A percentile compares a stretch with the other conserved stretches of the same genome.
phyloP scores from a whole-genome alignment of 2,329 filamentous ascomycete species.

The Epichloe brachyelytri region DNA sequence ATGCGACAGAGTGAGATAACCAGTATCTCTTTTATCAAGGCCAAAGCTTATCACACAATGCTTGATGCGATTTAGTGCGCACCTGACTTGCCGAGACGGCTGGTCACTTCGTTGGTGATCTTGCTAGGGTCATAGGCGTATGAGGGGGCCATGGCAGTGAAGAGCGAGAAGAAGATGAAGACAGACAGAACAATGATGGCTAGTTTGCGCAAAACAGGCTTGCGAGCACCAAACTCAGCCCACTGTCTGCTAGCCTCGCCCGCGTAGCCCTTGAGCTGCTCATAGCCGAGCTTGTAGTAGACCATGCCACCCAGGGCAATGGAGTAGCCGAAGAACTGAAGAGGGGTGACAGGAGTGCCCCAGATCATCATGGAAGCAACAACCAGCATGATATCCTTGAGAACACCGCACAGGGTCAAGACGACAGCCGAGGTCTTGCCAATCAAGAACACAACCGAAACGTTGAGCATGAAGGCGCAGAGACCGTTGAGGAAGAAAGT shows the following conservation, averaged over 20 bases:
- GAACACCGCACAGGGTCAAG: slow-evolving; percentile 74
- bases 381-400: slow-evolving; percentile 80
- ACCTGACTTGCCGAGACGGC: slow-evolving; percentile 31
- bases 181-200: slow-evolving; percentile 53
- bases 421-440: slow-evolving; percentile 79
- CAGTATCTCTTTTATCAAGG: background rate
- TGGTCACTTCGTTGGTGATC: slow-evolving; percentile 34
- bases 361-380: slow-evolving; percentile 70
- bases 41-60: background rate
- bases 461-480: slow-evolving; percentile 70
- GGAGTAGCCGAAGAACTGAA: slow-evolving; percentile 75
- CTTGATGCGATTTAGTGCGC: slow-evolving; percentile 5
- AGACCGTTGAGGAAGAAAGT: slow-evolving; percentile 65
- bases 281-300: slow-evolving; percentile 76
- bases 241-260: slow-evolving; percentile 62
- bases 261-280: slow-evolving; percentile 71
- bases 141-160: slow-evolving; percentile 52
- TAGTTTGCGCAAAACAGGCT: slow-evolving; percentile 67
- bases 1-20: background rate
- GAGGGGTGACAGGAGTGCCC: slow-evolving; percentile 57
- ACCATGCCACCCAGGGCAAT: slow-evolving; percentile 64
- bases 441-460: slow-evolving; percentile 77
- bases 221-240: slow-evolving; percentile 71
- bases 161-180: slow-evolving; percentile 54
- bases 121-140: slow-evolving; percentile 43